Evolutionary conservation across 2,329 filamentous ascomycete species (phyloP).

Genomic region (Metarhizium guizhouense): DNA sequence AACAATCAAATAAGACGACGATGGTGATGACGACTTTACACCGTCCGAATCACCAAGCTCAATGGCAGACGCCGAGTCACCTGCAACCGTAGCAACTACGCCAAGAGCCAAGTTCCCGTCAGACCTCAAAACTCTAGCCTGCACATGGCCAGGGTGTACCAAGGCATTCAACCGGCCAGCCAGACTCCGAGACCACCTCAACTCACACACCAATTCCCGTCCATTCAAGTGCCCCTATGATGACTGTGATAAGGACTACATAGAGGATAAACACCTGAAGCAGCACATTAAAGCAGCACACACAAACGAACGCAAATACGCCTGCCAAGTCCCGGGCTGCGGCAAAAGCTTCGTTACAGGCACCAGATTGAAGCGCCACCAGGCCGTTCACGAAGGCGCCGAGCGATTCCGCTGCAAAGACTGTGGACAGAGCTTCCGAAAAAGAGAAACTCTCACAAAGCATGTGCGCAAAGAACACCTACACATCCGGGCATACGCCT

Average conservation of each 20-base stretch:
- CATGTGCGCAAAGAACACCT: slow-evolving; percentile 74
- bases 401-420: slow-evolving; percentile 68
- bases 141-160: slow-evolving; percentile 62
- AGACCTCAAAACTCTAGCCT: slow-evolving; percentile 67
- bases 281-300: slow-evolving; percentile 81
- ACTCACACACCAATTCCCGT: slow-evolving; percentile 79
- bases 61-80: slow-evolving; percentile 21
- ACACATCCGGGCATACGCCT: slow-evolving; percentile 61
- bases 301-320: slow-evolving; percentile 57
- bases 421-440: slow-evolving; percentile 74
- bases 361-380: slow-evolving; percentile 67
- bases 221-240: slow-evolving; percentile 64
- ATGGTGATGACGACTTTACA: slow-evolving; percentile 24
- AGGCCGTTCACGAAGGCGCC: slow-evolving; percentile 63
- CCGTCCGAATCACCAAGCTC: slow-evolving; percentile 24
- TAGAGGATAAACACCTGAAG: slow-evolving; percentile 77
- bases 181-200: slow-evolving; percentile 67
- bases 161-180: slow-evolving; percentile 86
- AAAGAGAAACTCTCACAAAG: slow-evolving; percentile 75
- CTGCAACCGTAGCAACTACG: slow-evolving; percentile 25
- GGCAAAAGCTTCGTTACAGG: slow-evolving; percentile 74
- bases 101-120: slow-evolving; percentile 52
- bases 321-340: slow-evolving; percentile 65
- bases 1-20: slow-evolving; percentile 13
- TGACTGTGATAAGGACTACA: slow-evolving; percentile 74